phyloP scores from a whole-genome alignment of 257 asterid species.

The Mentha longifolia region DNA sequence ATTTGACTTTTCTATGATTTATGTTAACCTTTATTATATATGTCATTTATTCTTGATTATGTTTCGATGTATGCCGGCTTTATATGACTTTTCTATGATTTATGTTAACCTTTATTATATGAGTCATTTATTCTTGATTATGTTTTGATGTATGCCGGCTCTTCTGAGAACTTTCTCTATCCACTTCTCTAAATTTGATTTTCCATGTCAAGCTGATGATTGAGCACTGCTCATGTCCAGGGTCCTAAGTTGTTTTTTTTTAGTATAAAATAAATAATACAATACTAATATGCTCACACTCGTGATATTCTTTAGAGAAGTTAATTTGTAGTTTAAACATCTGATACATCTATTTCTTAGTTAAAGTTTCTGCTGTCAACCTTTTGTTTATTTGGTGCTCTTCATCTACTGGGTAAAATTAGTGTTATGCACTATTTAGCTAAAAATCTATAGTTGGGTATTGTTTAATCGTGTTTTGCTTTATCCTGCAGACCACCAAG shows the following conservation, averaged over 20 bases:
- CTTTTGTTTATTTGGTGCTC: neutral
- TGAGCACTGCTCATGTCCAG: neutral
- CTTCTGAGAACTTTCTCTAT: neutral
- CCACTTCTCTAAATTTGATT: neutral
- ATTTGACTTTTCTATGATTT: neutral
- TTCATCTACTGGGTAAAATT: neutral
- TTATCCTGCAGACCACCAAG: conserved; percentile 52
- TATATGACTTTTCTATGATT: neutral
- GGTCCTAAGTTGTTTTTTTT: neutral
- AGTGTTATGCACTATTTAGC: neutral
- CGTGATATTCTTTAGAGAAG: neutral
- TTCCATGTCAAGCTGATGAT: conserved; percentile 19
- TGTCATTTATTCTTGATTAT: neutral
- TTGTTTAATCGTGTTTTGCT: conserved; percentile 18
- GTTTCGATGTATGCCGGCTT: neutral
- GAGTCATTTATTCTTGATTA: neutral
- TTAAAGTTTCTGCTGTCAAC: neutral
- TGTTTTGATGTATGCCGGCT: too few species aligned
- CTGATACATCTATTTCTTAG: conserved; percentile 2
- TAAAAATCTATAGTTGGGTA: neutral
- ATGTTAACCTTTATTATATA: neutral
- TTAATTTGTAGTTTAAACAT: neutral
- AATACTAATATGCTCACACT: neutral
- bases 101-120: neutral
- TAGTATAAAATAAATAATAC: neutral